Evolutionary conservation across 441 rosid genomes (phyloP), one percentile per base, ranked within the genome.

Genomic region (Kokia cookei): DNA sequence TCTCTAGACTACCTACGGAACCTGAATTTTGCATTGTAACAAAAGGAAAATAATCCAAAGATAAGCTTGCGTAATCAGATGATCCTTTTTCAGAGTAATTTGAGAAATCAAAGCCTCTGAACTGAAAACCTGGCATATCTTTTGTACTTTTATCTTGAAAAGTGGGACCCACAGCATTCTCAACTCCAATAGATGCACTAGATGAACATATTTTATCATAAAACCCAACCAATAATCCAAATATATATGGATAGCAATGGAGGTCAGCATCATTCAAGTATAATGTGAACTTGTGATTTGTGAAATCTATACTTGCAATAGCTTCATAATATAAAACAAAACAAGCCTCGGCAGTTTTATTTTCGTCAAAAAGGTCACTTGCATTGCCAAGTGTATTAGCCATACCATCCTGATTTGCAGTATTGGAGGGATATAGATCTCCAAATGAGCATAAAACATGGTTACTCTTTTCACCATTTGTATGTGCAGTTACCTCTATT

Each of bases 221-320:
- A 80, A 93, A 87, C 26, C 88, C 86, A 72, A 75, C 70, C 84
- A 96, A 73, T 80, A 86, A 73, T 55, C 91, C 87, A 72, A 91
- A 47, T 77, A 90, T 80, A 84, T 69, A 75, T 61, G 98, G 99
- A 75, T 89, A 86, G 84, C 94, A 91, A 86, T 96, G 98, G 76
- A 96, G 79, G 78, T 96, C 94, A 72, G 87, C 87, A 77, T 90
- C 84, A 69, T 72, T 88, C 88, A 94, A 84, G 83, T 71, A 58
- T 77, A 93, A 50, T 27, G 80, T 76, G 77, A 78, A 84, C 76
- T 84, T 85, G 70, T 82, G 82, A 75, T 43, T 77, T 80, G 75
- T 65, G 37, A 71, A 47, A 40, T 68, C 79, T 58, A 19, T 79
- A 69, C 80, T 76, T 76, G 80, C 85, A 80, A 54, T 70, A 77